Base-by-base conservation (phyloP, 176 grass and related monocot species). In the Musa troglodytarum region DNA sequence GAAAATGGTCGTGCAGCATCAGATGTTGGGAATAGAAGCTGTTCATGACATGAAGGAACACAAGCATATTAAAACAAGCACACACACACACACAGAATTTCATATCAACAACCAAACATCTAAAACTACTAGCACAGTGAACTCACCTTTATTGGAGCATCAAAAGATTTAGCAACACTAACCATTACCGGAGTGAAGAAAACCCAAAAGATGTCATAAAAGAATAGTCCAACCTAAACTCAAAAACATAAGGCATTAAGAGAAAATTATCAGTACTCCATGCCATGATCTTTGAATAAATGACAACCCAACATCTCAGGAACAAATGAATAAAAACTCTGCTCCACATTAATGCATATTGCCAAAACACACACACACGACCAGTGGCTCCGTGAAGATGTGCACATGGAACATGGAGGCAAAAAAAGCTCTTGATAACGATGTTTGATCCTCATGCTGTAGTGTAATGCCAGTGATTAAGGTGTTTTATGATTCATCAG, bases 151-250 rank as follows among this genome's bases (percentile, higher is more conserved):
- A 97, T 97, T 0, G 93, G 93, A 74, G 93, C 93, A 87, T 97
- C 90, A 88, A 97, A 97, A 53, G 93, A 97, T 88, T 93, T 97
- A 72, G 93, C 93, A 82, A 92, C 93, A 79, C 90, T 97, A 82
- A 90, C 87, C 90, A 97, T 97, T 63, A 97, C 93, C 11, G 93
- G 90, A 57, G 93, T 97, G 81, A 97, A 97, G 70, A 97, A 97
- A 12, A 97, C 93, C 93, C 93, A 97, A 79, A 97, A 97, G 63
- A 97, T 88, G 71, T 97, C 93, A 82, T 97, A 97, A 58, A 97
- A 79, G 82, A 97, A 97, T 62, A 93, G 76, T 76, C 90, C 86
- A 82, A 75, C 86, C 90, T 93, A 80, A 64, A 77, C 69, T 71
- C 2, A 63, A 65, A 24, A 43, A 17, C 20, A 69, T 62, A 54